Evolutionary conservation across 208 protist species (phyloP).

Genomic region (Trichomonas tenax): DNA sequence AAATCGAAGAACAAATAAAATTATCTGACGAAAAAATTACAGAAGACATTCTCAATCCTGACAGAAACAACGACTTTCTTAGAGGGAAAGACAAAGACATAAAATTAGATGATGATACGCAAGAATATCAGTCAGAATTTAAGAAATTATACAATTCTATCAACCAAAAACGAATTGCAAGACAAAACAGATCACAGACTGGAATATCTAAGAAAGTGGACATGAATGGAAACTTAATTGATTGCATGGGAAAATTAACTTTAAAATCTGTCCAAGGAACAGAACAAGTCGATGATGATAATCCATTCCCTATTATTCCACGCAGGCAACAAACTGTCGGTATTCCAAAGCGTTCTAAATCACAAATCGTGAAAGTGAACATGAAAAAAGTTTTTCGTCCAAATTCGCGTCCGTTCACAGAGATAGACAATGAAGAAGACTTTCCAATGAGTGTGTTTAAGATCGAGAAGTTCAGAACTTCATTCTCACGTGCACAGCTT

Average conservation of each 20-base stretch:
- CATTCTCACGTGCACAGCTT: background rate
- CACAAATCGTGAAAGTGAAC: background rate
- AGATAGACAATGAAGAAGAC: background rate
- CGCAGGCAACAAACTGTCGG: background rate
- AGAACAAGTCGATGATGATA: background rate
- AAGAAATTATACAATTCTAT: background rate
- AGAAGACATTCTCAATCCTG: background rate
- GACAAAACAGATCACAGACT: background rate
- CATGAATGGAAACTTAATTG: background rate
- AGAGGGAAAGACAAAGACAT: background rate
- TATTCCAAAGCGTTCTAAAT: background rate
- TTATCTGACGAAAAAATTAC: background rate
- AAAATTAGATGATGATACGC: background rate
- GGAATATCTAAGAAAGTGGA: background rate
- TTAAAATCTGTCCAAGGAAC: background rate
- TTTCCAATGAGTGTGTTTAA: background rate
- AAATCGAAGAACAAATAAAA: background rate
- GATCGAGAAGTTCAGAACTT: background rate
- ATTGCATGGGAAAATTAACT: background rate
- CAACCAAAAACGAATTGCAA: background rate
- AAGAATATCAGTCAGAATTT: background rate
- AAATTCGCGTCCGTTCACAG: background rate
- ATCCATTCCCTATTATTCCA: background rate
- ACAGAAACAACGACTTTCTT: background rate
- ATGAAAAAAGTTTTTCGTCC: background rate